Evolutionary conservation across 2,329 filamentous ascomycete genomes (phyloP).

Genomic region (Alternaria ethzedia): DNA sequence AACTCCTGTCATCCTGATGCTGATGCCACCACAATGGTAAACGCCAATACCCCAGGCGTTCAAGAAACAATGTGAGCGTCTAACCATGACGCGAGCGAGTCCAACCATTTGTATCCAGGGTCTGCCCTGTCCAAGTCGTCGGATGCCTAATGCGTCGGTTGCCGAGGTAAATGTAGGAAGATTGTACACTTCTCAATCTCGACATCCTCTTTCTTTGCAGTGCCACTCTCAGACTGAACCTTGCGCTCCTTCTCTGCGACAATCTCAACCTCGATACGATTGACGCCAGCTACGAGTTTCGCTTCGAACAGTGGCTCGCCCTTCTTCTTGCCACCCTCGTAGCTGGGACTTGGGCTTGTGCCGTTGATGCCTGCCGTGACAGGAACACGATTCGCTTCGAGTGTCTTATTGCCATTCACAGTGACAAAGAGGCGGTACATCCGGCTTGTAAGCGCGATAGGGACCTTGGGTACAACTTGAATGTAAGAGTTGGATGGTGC

Average conservation of each 20-base stretch:
- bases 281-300: conserved; percentile 73
- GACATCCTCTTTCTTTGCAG: conserved; percentile 53
- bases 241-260: conserved; percentile 70
- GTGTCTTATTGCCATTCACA: conserved; percentile 68
- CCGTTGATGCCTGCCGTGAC: conserved; percentile 46
- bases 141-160: conserved; percentile 24
- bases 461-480: conserved; percentile 72
- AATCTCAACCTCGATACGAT: conserved; percentile 78
- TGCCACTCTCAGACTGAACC: conserved; percentile 28
- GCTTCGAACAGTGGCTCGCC: conserved; percentile 77
- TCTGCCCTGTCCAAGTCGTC: neutral
- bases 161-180: conserved; percentile 71
- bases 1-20: neutral
- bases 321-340: conserved; percentile 51
- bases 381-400: conserved; percentile 65
- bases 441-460: conserved; percentile 67
- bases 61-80: neutral
- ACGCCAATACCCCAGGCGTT: neutral
- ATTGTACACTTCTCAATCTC: conserved; percentile 82
- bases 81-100: neutral
- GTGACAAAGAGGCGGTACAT: conserved; percentile 79
- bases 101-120: neutral
- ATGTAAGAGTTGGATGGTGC: conserved; percentile 72
- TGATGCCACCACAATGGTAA: neutral
- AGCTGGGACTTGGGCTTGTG: conserved; percentile 22